A percentile compares a stretch with the other conserved stretches of the same genome.
Conservation (phyloP, 2,329 filamentous ascomycete genomes). For the Fusarium irregulare region DNA sequence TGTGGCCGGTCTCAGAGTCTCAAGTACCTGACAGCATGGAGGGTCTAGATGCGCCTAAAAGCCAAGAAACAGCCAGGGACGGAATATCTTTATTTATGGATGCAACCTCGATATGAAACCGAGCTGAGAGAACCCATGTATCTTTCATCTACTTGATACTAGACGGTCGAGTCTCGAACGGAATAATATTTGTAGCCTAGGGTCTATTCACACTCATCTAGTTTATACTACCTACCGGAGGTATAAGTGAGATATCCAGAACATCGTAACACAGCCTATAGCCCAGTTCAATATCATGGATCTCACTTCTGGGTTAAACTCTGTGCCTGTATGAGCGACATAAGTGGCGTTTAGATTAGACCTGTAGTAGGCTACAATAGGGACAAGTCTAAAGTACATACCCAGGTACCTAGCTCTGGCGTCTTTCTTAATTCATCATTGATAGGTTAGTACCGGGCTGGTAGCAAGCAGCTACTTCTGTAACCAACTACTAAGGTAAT, state of each 20-base stretch:
- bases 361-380: neutral
- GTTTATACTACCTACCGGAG: neutral
- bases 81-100: neutral
- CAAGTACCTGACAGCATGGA: conserved; percentile 10
- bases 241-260: neutral
- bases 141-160: conserved; percentile 8
- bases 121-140: neutral
- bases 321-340: conserved; percentile 29
- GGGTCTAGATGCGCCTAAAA: conserved; percentile 30
- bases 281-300: neutral
- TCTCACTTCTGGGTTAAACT: conserved; percentile 3
- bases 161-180: neutral
- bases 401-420: neutral
- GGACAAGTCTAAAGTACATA: neutral
- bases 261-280: neutral
- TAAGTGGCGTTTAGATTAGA: conserved; percentile 30
- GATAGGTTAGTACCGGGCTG: neutral
- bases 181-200: neutral
- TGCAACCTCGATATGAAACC: conserved; percentile 17
- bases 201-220: neutral
- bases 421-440: neutral
- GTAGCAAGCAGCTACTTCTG: neutral
- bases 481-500: neutral
- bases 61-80: conserved; percentile 14
- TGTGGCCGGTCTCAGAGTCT: conserved; percentile 9